Percentiles rank a stretch among this genome's conserved stretches.
These are phyloP conservation scores for Stellera chamaejasme DNA, from an alignment of 345 rosid species.

Conservation along the genomic window DNA sequence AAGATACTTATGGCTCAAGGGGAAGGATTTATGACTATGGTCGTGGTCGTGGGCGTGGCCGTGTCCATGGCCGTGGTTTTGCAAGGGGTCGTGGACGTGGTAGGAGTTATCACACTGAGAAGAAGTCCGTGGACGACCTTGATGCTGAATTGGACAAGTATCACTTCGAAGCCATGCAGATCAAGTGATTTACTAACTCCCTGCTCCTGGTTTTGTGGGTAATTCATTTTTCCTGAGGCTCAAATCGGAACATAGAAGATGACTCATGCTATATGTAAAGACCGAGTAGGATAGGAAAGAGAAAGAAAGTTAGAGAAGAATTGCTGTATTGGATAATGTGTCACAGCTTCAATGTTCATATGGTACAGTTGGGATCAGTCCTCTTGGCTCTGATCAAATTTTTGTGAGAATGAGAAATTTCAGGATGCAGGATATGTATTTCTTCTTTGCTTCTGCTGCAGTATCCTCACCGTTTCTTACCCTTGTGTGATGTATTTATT, in stretches of 20 bases:
- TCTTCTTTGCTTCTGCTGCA: too few species aligned
- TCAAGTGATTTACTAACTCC: conserved; percentile 16
- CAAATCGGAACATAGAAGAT: neutral
- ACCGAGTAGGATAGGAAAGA: too few species aligned
- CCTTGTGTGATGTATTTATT: too few species aligned
- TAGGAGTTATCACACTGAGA: conserved; percentile 15
- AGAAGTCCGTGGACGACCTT: conserved; percentile 43
- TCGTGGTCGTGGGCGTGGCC: conserved; percentile 13
- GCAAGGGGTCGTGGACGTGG: conserved; percentile 15
- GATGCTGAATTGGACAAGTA: conserved; percentile 62
- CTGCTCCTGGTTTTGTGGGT: neutral
- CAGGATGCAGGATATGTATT: too few species aligned
- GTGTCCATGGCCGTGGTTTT: conserved; percentile 15
- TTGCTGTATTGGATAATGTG: too few species aligned
- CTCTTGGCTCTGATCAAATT: too few species aligned
- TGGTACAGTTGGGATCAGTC: too few species aligned
- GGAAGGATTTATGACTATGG: conserved; percentile 13
- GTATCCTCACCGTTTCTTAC: too few species aligned
- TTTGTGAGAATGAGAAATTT: too few species aligned
- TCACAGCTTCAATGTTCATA: too few species aligned
- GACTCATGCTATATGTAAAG: neutral
- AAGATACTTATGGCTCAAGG: conserved; percentile 16
- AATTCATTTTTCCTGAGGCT: neutral
- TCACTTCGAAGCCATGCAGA: conserved; percentile 29
- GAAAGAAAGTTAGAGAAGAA: too few species aligned